Percentiles rank a stretch among this genome's conserved stretches.
These are phyloP conservation scores for Phaeosphaeriaceae sp. DNA, from an alignment of 2,329 filamentous ascomycete genomes.

Conservation along the genomic window DNA sequence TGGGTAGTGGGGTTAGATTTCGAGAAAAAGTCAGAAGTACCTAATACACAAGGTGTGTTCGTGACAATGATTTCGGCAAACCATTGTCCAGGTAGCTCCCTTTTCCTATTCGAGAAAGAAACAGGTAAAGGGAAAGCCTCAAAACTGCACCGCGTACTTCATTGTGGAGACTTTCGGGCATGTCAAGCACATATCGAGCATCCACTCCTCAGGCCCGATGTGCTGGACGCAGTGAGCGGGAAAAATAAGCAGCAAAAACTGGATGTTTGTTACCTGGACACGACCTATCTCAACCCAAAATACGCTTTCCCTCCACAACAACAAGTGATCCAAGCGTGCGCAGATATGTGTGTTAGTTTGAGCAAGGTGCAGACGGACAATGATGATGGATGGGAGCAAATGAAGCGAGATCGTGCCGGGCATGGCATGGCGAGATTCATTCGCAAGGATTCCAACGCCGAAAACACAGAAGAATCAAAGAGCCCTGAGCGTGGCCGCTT, in stretches of 20 bases:
- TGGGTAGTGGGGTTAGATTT: slow-evolving; percentile 88
- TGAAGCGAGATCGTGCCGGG: slow-evolving; percentile 61
- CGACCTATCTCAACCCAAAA: slow-evolving; percentile 93
- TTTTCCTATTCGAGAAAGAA: slow-evolving; percentile 89
- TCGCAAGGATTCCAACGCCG: slow-evolving; percentile 51
- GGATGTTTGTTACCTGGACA: slow-evolving; percentile 95
- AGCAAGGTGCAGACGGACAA: slow-evolving; percentile 69
- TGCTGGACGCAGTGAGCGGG: slow-evolving; percentile 72
- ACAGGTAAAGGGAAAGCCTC: slow-evolving; percentile 65
- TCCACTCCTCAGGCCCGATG: slow-evolving; percentile 77
- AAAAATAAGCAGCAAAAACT: slow-evolving; percentile 82
- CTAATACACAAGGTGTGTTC: slow-evolving; percentile 78
- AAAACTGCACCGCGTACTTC: slow-evolving; percentile 78
- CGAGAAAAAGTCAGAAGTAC: slow-evolving; percentile 78
- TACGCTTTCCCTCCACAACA: slow-evolving; percentile 92
- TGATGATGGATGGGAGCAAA: slow-evolving; percentile 62
- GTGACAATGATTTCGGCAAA: slow-evolving; percentile 98
- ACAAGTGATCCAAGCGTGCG: slow-evolving; percentile 85
- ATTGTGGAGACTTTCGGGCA: slow-evolving; percentile 95
- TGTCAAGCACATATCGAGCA: slow-evolving; percentile 85
- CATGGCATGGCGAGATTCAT: slow-evolving; percentile 70
- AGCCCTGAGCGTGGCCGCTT: slow-evolving; percentile 66
- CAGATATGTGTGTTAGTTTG: slow-evolving; percentile 82
- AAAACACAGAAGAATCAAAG: slow-evolving; percentile 35
- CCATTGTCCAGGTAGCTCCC: slow-evolving; percentile 91